A percentile compares a stretch with the other conserved stretches of the same genome.
phyloP scores from a whole-genome alignment of 2,329 filamentous ascomycete genomes.

The Huntiella moniliformis region DNA sequence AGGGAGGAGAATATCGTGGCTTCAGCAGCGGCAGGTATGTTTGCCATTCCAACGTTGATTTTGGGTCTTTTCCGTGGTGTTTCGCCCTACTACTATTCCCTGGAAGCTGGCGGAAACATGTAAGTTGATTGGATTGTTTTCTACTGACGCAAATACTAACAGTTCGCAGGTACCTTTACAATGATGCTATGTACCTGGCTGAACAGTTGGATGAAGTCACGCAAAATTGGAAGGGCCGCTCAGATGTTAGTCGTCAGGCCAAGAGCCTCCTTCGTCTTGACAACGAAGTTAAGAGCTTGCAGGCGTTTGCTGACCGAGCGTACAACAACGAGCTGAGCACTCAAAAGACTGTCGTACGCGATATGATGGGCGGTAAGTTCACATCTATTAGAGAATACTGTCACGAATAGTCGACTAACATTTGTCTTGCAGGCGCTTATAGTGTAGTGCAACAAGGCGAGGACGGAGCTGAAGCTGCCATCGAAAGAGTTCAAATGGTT shows the following conservation, averaged over 20 bases:
- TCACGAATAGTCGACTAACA: background rate
- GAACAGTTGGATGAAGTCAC: constrained; percentile 34
- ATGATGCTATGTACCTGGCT: constrained; percentile 45
- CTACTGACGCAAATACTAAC: background rate
- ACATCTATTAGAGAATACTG: background rate
- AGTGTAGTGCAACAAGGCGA: constrained; percentile 40
- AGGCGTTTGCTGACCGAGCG: constrained; percentile 41
- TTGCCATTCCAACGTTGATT: constrained; percentile 50
- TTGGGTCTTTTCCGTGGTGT: constrained; percentile 66
- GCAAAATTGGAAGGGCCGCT: constrained; percentile 31
- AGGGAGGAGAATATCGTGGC: constrained; percentile 37
- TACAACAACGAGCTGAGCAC: constrained; percentile 42
- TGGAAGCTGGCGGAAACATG: constrained; percentile 45
- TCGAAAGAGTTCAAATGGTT: constrained; percentile 32
- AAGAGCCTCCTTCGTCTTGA: constrained; percentile 38
- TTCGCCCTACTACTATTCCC: constrained; percentile 53
- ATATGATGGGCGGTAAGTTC: constrained; percentile 34
- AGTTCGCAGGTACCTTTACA: constrained; percentile 39
- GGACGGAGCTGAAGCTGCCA: constrained; percentile 33
- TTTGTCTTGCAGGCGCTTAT: constrained; percentile 26
- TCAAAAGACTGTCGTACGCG: constrained; percentile 41
- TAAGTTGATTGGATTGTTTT: constrained; percentile 20
- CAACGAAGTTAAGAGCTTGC: constrained; percentile 38
- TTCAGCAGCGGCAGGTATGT: constrained; percentile 49
- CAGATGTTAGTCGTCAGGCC: constrained; percentile 31